Evolutionary conservation across 495 filamentous ascomycete species (phyloP).

Genomic region (Annulohypoxylon nitens): DNA sequence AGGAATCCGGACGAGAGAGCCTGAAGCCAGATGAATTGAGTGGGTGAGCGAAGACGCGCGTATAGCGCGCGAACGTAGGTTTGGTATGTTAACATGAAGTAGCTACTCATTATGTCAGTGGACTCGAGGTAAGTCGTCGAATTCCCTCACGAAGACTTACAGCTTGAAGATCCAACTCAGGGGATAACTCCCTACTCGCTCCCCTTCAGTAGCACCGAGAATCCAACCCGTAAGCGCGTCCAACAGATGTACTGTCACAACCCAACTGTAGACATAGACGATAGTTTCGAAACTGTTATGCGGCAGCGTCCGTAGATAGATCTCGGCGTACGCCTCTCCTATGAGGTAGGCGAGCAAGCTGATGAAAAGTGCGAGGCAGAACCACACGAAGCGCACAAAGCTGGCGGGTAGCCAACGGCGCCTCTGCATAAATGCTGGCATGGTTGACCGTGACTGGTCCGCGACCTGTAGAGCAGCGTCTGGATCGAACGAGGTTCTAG

Average conservation of each 20-base stretch:
- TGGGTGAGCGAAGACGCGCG: constrained; percentile 69
- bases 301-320: constrained; percentile 73
- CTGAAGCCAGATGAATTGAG: constrained; percentile 71
- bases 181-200: constrained; percentile 72
- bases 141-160: constrained; percentile 49
- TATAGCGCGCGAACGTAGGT: constrained; percentile 78
- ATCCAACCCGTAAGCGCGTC: constrained; percentile 73
- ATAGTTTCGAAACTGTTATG: constrained; percentile 73
- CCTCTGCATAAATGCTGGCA: constrained; percentile 55
- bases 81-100: constrained; percentile 75
- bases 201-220: constrained; percentile 68
- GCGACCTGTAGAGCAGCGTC: constrained; percentile 48
- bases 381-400: constrained; percentile 76
- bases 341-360: constrained; percentile 71
- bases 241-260: constrained; percentile 70
- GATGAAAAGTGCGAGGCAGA: constrained; percentile 70
- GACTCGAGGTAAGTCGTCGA: constrained; percentile 14
- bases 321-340: constrained; percentile 75
- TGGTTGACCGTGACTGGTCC: constrained; percentile 37
- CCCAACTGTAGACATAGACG: constrained; percentile 75
- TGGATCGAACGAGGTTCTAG: constrained; percentile 47
- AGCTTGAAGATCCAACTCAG: constrained; percentile 75
- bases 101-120: constrained; percentile 56
- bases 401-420: constrained; percentile 68
- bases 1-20: constrained; percentile 67